These are phyloP conservation scores for Diaporthe amygdali DNA, from an alignment of 2,329 filamentous ascomycete species.

Conservation along the genomic window DNA sequence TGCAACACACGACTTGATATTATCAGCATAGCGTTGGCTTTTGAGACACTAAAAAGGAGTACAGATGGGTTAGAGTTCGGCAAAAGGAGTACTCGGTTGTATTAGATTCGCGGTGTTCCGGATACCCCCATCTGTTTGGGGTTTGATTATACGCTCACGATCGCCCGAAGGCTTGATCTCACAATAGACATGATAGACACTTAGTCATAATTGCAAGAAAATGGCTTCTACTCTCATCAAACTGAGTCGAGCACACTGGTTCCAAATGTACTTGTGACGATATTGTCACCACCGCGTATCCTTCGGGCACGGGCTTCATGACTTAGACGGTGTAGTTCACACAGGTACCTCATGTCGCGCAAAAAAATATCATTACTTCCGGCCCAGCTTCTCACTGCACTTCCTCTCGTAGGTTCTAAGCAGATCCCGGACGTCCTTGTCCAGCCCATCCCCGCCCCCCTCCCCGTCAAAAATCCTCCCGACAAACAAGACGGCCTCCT, in stretches of 20 bases:
- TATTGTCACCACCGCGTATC: too few species aligned
- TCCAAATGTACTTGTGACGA: not conserved
- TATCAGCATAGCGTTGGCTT: constrained; percentile 26
- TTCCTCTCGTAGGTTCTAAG: constrained; percentile 48
- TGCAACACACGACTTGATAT: constrained; percentile 18
- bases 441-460: constrained; percentile 39
- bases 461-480: constrained; percentile 37
- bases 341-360: not conserved
- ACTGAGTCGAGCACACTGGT: not conserved
- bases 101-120: constrained; percentile 17
- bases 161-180: constrained; percentile 20
- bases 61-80: not conserved
- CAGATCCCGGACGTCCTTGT: constrained; percentile 47
- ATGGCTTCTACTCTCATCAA: not conserved
- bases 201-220: not conserved
- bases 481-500: constrained; percentile 50
- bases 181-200: constrained; percentile 22
- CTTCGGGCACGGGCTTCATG: not conserved
- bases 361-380: not conserved
- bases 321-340: not conserved
- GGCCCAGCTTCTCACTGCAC: constrained; percentile 40
- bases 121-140: not conserved
- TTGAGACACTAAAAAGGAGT: constrained; percentile 6
- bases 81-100: constrained; percentile 6
- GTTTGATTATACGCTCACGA: constrained; percentile 9